Conservation (phyloP, 2,329 filamentous ascomycete species). For the Clarireedia sp. region DNA sequence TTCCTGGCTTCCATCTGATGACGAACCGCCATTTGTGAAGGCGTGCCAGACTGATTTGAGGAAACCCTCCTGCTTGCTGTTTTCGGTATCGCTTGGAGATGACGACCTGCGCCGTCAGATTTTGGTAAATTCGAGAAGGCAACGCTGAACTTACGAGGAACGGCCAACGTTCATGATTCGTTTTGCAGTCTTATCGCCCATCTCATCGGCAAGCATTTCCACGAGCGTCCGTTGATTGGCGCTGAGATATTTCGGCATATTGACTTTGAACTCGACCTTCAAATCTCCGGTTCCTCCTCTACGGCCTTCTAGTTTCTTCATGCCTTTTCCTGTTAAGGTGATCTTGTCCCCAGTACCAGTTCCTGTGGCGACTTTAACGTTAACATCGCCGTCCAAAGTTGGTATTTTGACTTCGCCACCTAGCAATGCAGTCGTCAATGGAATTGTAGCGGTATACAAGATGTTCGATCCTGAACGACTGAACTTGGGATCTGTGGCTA, state of each 20-base stretch:
- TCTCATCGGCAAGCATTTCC: constrained; percentile 94
- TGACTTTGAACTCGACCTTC: constrained; percentile 87
- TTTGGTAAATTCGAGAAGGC: constrained; percentile 9
- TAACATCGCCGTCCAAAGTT: constrained; percentile 83
- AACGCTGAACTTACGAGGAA: constrained; percentile 37
- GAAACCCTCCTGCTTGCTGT: constrained; percentile 79
- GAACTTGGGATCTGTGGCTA: constrained; percentile 86
- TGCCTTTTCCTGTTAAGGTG: constrained; percentile 83
- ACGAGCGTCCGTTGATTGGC: constrained; percentile 87
- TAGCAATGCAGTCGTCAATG: constrained; percentile 84
- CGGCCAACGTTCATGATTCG: constrained; percentile 77
- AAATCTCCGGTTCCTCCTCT: constrained; percentile 69
- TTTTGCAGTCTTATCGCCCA: constrained; percentile 86
- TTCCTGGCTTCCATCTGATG: constrained; percentile 7
- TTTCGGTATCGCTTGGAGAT: constrained; percentile 17
- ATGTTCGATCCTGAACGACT: constrained; percentile 82
- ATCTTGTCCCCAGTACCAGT: constrained; percentile 90
- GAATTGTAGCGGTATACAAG: constrained; percentile 83
- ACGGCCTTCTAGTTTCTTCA: constrained; percentile 72
- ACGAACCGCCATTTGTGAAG: constrained; percentile 55
- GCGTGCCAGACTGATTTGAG: constrained; percentile 91
- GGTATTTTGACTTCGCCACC: constrained; percentile 86
- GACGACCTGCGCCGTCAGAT: constrained; percentile 12
- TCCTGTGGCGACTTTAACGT: constrained; percentile 83
- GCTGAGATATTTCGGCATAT: constrained; percentile 89